A percentile compares a stretch with the other conserved stretches of the same genome.
Evolutionary conservation across 169 alveolate genomes (phyloP).

Genomic region (Eimeria tenella): DNA sequence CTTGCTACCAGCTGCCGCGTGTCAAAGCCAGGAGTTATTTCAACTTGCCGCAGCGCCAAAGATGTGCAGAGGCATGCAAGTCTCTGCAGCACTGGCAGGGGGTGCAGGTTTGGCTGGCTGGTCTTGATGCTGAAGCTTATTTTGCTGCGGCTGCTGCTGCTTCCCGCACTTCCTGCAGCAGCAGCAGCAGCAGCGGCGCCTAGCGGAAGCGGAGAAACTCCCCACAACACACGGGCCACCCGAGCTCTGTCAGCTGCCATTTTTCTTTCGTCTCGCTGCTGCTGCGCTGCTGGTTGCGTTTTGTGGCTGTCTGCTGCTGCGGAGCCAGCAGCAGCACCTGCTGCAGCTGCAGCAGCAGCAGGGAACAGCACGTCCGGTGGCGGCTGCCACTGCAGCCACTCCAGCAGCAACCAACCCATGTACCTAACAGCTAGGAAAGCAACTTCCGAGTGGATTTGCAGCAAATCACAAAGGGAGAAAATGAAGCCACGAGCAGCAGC

Average conservation of each 20-base stretch:
- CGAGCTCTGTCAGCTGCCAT: conserved; percentile 52
- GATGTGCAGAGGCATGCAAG: conserved; percentile 71
- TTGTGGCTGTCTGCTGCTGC: not conserved
- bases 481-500: conserved; percentile 53
- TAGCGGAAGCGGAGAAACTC: not conserved
- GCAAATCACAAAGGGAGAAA: conserved; percentile 24
- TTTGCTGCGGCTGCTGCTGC: not conserved
- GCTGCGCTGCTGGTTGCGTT: not conserved
- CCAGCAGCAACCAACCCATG: conserved; percentile 71
- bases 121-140: not conserved
- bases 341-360: conserved; percentile 27
- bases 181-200: not conserved
- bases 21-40: conserved; percentile 60
- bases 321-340: not conserved
- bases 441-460: conserved; percentile 53
- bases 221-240: conserved; percentile 50
- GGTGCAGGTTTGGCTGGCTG: conserved; percentile 7
- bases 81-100: conserved; percentile 68
- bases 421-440: conserved; percentile 38
- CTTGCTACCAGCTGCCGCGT: conserved; percentile 27
- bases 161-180: not conserved
- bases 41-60: conserved; percentile 59
- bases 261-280: conserved; percentile 1
- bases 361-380: conserved; percentile 39
- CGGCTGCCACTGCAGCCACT: conserved; percentile 53